Base-by-base conservation (phyloP, 345 rosid species). In the Lumnitzera racemosa region DNA sequence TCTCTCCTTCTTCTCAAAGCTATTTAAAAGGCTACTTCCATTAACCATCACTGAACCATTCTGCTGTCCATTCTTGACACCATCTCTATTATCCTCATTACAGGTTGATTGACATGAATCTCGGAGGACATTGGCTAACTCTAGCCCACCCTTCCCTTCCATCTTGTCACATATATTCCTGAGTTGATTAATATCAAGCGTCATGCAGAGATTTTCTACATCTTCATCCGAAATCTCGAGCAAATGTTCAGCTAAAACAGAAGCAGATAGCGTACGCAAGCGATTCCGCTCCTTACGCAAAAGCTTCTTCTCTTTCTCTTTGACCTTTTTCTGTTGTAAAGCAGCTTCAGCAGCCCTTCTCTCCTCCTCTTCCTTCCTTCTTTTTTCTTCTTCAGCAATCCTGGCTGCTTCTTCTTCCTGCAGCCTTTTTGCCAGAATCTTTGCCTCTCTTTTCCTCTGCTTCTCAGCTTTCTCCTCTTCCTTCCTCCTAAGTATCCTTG, bases 261-360 rank as follows among this genome's bases (percentile, higher is more conserved):
- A 76, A 17, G 88, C 82, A 7, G 98, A 86, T 58, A 90, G 87
- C 12, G 81, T 70, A 65, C 99, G 82, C 56, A 95, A 91, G 47
- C 91, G 97, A 55, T 78, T 80, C 47, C 96, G 71, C 75, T 95
- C 99, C 77, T 82, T 90, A 49, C 98, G 81, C 59, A 95, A 61
- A 61, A 95, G 91, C 72, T 90, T 95, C 88, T 95, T 95, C 67
- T 88, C 99, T 71, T 76, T 90, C 80, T 90, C 99, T 73, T 85
- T 95, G 5, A 63, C 61, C 68, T 84, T 90, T 84, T 88, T 95
- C 57, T 95, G 92, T 62, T 79, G 95, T 13, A 63, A 75, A 23
- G 86, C 95, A 80, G 84, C 86, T 72, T 88, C 99, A 47, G 88
- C 87, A 64, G 94, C 96, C 62, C 67, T 81, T 59, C 67, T 86